phyloP scores from a whole-genome alignment of 768 basidiomycete species.

The Leccinum olivaceopallidum region DNA sequence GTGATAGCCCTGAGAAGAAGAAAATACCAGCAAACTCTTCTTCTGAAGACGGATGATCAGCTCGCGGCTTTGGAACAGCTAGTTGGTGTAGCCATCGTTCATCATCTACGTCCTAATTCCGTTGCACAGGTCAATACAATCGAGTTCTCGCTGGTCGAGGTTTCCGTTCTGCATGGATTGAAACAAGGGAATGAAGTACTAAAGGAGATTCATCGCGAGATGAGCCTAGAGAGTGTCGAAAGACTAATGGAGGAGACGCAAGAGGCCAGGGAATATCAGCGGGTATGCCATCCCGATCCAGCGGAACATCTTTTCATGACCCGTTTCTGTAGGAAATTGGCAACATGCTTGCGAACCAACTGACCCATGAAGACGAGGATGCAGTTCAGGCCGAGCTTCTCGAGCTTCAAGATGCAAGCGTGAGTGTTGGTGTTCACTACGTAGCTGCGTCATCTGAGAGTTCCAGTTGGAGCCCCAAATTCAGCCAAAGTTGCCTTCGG shows the following conservation, averaged over 20 bases:
- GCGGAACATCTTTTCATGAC: background rate
- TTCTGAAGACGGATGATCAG: slow-evolving; percentile 88
- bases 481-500: slow-evolving; percentile 51
- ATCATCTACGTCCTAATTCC: background rate
- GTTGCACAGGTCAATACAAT: slow-evolving; percentile 82
- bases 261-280: slow-evolving; percentile 91
- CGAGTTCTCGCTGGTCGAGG: slow-evolving; percentile 93
- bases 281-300: slow-evolving; percentile 47
- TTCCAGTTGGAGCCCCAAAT: slow-evolving; percentile 32
- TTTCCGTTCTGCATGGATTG: slow-evolving; percentile 89
- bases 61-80: slow-evolving; percentile 87
- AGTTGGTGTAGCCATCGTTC: slow-evolving; percentile 44
- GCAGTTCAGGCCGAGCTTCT: slow-evolving; percentile 84
- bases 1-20: slow-evolving; percentile 83
- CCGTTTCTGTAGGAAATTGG: slow-evolving; percentile 74
- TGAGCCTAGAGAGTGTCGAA: slow-evolving; percentile 93
- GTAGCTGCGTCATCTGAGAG: background rate
- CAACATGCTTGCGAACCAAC: slow-evolving; percentile 77
- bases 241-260: slow-evolving; percentile 89
- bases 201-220: slow-evolving; percentile 91
- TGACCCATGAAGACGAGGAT: slow-evolving; percentile 91
- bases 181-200: slow-evolving; percentile 93
- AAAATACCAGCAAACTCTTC: slow-evolving; percentile 90
- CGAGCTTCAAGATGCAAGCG: slow-evolving; percentile 63
- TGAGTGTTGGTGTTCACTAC: slow-evolving; percentile 35